These are phyloP conservation scores for Sindora glabra DNA, from an alignment of 306 rosid species.

Conservation along the genomic window DNA sequence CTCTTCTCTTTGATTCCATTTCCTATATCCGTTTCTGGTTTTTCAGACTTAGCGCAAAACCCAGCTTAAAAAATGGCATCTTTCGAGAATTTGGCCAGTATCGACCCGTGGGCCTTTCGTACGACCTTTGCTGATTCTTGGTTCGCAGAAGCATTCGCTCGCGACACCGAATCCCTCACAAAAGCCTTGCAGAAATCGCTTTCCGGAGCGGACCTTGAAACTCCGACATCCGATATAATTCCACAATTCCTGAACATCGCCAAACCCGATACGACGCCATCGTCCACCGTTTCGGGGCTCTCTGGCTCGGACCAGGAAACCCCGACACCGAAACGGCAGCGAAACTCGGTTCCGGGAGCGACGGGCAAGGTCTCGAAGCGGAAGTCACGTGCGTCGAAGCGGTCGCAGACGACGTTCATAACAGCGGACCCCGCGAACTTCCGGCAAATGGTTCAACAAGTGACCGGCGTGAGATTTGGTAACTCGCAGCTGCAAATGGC, in stretches of 20 bases:
- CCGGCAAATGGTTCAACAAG: conserved; percentile 93
- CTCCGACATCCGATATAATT: neutral
- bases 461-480: conserved; percentile 60
- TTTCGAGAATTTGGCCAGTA: conserved; percentile 35
- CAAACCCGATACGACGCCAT: conserved; percentile 23
- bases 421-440: conserved; percentile 86
- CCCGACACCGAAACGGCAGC: conserved; percentile 19
- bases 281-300: conserved; percentile 48
- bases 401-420: conserved; percentile 75
- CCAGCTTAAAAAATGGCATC: conserved; percentile 35
- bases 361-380: conserved; percentile 49
- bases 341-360: neutral
- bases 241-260: conserved; percentile 12
- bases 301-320: conserved; percentile 68
- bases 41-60: too few species aligned
- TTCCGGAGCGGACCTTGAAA: neutral
- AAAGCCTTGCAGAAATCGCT: conserved; percentile 59
- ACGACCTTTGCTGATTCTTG: conserved; percentile 37
- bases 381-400: conserved; percentile 78
- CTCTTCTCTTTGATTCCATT: neutral
- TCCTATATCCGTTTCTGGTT: neutral
- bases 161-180: conserved; percentile 48
- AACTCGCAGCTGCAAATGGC: conserved; percentile 20
- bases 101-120: conserved; percentile 47
- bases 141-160: conserved; percentile 41